A percentile compares a stretch with the other conserved stretches of the same genome.
Conservation (phyloP, 2,329 filamentous ascomycete species). For the Stachybotrys chartarum region DNA sequence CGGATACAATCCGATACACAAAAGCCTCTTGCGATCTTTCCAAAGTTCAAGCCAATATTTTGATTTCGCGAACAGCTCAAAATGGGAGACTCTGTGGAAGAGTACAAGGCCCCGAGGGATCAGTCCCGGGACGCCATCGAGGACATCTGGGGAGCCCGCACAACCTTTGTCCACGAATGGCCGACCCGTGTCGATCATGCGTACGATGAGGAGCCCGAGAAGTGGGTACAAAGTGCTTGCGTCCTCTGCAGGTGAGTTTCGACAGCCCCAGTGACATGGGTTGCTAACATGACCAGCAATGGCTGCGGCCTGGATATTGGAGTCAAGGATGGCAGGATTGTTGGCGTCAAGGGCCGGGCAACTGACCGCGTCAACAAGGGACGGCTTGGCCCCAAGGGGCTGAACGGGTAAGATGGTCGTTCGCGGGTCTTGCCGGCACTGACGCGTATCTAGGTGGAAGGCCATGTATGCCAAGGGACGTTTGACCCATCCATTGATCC, state of each 20-base stretch:
- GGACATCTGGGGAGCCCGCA: constrained; percentile 19
- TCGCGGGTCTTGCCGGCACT: background rate
- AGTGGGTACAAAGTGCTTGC: constrained; percentile 30
- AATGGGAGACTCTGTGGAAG: background rate
- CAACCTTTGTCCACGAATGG: constrained; percentile 26
- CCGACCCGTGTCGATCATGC: constrained; percentile 20
- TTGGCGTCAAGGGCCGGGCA: constrained; percentile 25
- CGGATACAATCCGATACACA: too few relatives aligned
- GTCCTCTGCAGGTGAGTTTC: constrained; percentile 25
- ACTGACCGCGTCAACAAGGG: constrained; percentile 26
- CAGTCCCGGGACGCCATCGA: constrained; percentile 18
- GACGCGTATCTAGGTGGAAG: constrained; percentile 12
- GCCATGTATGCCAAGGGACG: constrained; percentile 20
- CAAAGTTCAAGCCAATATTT: too few relatives aligned
- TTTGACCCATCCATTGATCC: constrained; percentile 22
- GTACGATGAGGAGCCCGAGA: constrained; percentile 22
- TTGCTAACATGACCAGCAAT: constrained; percentile 15
- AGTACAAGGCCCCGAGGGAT: background rate
- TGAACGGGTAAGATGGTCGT: constrained; percentile 17
- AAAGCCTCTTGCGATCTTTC: too few relatives aligned
- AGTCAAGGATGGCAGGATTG: constrained; percentile 24
- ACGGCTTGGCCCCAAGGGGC: constrained; percentile 24
- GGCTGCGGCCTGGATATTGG: constrained; percentile 27
- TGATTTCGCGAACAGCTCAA: background rate
- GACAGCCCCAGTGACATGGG: background rate